These are phyloP conservation scores for Casuarina cunninghamiana DNA, from an alignment of 306 rosid species.

Conservation along the genomic window DNA sequence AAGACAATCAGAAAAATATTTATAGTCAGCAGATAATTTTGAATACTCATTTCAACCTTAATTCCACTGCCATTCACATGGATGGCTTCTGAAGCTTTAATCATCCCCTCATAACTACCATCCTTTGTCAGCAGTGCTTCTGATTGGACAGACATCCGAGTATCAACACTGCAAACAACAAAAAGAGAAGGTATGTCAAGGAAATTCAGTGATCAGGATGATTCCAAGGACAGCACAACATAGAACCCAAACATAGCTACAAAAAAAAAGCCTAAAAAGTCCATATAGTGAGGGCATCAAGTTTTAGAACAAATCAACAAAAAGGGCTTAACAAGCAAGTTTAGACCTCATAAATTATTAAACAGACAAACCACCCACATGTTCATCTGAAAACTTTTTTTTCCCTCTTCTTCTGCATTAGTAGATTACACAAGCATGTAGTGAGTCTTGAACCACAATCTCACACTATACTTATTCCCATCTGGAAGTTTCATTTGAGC, in stretches of 20 bases:
- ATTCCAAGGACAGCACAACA: slow-evolving; percentile 17
- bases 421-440: background rate
- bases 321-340: background rate
- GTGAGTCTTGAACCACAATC: background rate
- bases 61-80: slow-evolving; percentile 36
- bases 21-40: background rate
- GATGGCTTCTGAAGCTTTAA: slow-evolving; percentile 36
- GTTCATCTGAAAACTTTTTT: background rate
- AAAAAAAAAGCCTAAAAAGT: background rate
- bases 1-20: slow-evolving; percentile 11
- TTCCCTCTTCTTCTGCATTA: background rate
- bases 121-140: slow-evolving; percentile 35
- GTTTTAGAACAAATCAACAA: background rate
- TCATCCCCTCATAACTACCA: slow-evolving; percentile 50
- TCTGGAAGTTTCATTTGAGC: background rate
- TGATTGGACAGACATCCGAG: slow-evolving; percentile 36
- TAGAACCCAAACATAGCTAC: slow-evolving; percentile 1
- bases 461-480: background rate
- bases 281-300: background rate
- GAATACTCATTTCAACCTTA: slow-evolving; percentile 36
- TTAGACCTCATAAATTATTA: background rate
- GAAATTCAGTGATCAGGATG: background rate
- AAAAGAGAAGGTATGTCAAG: slow-evolving; percentile 16
- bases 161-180: slow-evolving; percentile 40
- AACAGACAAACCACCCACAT: background rate